These are phyloP conservation scores for Pharnaceum exiguum DNA, from an alignment of 148 eudicot genomes.

Conservation along the genomic window DNA sequence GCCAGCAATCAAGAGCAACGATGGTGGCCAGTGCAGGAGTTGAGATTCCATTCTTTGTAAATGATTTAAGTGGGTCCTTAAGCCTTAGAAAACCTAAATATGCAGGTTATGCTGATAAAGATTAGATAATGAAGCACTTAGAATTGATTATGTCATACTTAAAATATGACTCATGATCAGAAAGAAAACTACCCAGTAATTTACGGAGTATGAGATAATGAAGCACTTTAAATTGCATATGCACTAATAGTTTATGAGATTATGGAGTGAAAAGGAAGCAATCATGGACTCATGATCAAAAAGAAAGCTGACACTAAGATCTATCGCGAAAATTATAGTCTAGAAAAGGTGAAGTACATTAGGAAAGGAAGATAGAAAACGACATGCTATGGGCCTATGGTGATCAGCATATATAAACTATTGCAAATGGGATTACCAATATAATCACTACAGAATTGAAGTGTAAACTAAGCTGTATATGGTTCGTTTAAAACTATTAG, in stretches of 20 bases:
- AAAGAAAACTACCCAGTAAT: no score
- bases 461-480: no score
- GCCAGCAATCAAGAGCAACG: conserved; percentile 44
- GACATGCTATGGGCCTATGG: neutral
- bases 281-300: neutral
- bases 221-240: neutral
- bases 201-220: neutral
- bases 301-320: no score
- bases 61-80: conserved; percentile 68
- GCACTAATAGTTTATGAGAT: conserved; percentile 10
- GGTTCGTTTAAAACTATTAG: no score
- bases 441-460: no score
- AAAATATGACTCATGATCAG: no score
- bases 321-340: neutral
- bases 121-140: neutral
- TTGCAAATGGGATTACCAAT: no score
- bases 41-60: conserved; percentile 35
- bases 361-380: conserved; percentile 3
- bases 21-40: conserved; percentile 40
- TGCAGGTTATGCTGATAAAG: neutral
- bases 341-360: conserved; percentile 4
- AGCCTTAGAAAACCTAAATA: conserved; percentile 69
- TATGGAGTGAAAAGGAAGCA: conserved; percentile 10
- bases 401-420: no score
- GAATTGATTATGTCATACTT: no score